Evolutionary conservation across 805 yeast genomes (phyloP), one percentile per base, ranked within the genome.

Genomic region (Komagataella ulmi): DNA sequence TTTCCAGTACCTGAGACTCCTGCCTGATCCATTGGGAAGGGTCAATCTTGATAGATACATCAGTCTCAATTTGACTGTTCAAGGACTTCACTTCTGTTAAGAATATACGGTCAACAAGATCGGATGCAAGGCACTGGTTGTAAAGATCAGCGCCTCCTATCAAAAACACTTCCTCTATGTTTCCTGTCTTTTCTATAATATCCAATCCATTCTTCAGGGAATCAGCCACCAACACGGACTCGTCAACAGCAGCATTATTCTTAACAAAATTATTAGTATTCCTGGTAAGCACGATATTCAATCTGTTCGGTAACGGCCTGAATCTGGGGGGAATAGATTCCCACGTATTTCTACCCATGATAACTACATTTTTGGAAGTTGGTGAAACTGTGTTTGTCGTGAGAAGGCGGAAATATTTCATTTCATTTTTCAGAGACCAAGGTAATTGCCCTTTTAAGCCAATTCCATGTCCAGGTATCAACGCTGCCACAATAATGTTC

Each of bases 271-370:
- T 59, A 6, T 55, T 58, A 17, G 55, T 55, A 17, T 67, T 61
- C 49, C 89, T 67, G 23, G 95, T 84, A 8, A 93, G 67, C 0
- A 93, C 80, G 12, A 89, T 79, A 64, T 93, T 93, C 24, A 80
- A 52, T 53, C 99, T 74, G 49, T 73, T 79, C 2, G 83, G 82
- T 47, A 93, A 72, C 0, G 99, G 99, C 55, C 96, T 72, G 67
- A 88, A 93, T 62, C 76, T 81, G 1, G 66, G 55, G 0, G 99
- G 98, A 36, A 93, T 90, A 6, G 96, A 86, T 36, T 89, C 93
- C 96, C 97, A 93, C 1, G 98, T 91, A 61, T 82, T 85, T 54
- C 97, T 75, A 12, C 99, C 99, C 99, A 93, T 93, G 3, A 93
- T 74, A 12, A 93, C 98, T 0, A 87, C 95, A 62, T 88, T 88